Evolutionary conservation across 345 rosid species (phyloP).

Genomic region (Syzygium oleosum): DNA sequence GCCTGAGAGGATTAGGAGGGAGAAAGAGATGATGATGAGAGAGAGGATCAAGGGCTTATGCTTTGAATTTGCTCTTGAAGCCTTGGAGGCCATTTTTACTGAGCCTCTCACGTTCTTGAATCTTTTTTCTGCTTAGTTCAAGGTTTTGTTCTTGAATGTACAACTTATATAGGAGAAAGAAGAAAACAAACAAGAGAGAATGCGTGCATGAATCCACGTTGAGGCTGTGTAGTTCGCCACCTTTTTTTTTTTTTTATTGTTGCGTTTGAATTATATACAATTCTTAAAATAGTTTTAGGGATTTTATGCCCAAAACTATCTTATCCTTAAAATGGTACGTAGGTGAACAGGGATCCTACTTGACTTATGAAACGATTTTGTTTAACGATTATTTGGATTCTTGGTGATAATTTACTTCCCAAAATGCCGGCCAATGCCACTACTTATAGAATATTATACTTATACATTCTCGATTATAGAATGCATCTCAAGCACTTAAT

Average conservation of each 20-base stretch:
- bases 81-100: slow-evolving; percentile 27
- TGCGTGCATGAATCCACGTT: slow-evolving; percentile 37
- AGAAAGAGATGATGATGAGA: slow-evolving; percentile 33
- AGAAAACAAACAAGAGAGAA: not conserved
- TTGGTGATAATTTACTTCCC: not conserved
- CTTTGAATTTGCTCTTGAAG: slow-evolving; percentile 7
- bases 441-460: not conserved
- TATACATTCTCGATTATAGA: not conserved
- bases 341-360: not conserved
- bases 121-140: not conserved
- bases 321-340: not conserved
- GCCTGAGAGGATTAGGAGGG: slow-evolving; percentile 17
- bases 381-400: not conserved
- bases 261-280: not conserved
- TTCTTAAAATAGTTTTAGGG: not conserved
- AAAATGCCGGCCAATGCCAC: not conserved
- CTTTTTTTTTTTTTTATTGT: not conserved
- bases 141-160: not conserved
- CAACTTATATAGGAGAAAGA: not conserved
- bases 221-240: not conserved
- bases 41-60: slow-evolving; percentile 23
- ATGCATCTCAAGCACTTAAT: not conserved
- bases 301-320: not conserved
- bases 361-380: not conserved
- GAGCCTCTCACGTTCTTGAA: not conserved